These are phyloP conservation scores for Beauveria rudraprayagi DNA, from an alignment of 2,329 filamentous ascomycete species.

Conservation along the genomic window DNA sequence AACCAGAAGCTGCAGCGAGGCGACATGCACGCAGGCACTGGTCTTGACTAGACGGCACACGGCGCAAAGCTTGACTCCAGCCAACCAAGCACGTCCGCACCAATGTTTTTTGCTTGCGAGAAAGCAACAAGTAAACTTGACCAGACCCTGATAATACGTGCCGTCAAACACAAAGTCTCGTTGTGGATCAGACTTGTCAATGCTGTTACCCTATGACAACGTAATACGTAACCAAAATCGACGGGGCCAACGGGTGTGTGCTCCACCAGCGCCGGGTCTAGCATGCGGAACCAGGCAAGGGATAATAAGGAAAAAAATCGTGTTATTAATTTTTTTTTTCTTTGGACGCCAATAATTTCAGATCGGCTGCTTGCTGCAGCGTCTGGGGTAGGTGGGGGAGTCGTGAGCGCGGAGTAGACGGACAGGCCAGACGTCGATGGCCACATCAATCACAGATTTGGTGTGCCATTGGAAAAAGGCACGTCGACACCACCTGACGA, in stretches of 20 bases:
- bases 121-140: too few relatives aligned
- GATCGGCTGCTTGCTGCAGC: slow-evolving; percentile 1
- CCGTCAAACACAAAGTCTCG: background rate
- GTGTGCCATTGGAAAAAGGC: background rate
- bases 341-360: background rate
- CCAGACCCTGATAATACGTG: too few relatives aligned
- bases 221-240: slow-evolving; percentile 17
- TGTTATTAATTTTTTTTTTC: background rate
- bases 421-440: background rate
- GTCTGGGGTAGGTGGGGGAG: background rate
- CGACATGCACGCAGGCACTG: slow-evolving; percentile 1
- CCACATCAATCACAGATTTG: background rate
- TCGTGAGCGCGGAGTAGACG: background rate
- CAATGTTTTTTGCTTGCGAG: too few relatives aligned
- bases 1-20: background rate
- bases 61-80: background rate
- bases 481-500: background rate
- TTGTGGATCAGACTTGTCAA: slow-evolving; percentile 5
- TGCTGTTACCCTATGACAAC: slow-evolving; percentile 23
- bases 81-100: background rate
- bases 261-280: slow-evolving; percentile 6
- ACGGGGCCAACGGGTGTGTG: slow-evolving; percentile 5
- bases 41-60: background rate
- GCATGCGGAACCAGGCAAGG: background rate
- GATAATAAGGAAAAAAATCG: background rate